Conservation (phyloP, 768 basidiomycete species). For the Xanthoconium purpureum region DNA sequence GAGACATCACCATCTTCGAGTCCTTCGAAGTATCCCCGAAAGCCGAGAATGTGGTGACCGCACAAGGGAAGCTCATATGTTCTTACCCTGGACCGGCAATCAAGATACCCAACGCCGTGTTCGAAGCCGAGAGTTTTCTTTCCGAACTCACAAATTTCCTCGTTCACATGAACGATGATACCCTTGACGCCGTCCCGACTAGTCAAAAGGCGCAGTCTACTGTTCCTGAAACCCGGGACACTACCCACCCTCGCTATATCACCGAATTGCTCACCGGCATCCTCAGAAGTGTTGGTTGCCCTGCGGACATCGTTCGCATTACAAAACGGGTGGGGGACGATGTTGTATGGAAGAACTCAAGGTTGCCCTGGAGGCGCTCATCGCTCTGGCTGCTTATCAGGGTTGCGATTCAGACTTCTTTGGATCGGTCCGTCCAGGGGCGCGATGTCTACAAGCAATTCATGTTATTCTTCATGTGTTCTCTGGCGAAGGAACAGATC, state of each 20-base stretch:
- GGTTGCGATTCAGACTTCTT: too few species aligned
- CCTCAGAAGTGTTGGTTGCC: slow-evolving; percentile 25
- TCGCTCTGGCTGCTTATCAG: too few species aligned
- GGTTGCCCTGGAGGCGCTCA: slow-evolving; percentile 28
- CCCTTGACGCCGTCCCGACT: slow-evolving; percentile 24
- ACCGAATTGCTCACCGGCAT: slow-evolving; percentile 47
- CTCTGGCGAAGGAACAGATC: background rate
- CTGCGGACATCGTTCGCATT: background rate
- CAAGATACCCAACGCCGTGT: slow-evolving; percentile 20
- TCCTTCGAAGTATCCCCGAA: slow-evolving; percentile 27
- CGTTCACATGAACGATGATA: slow-evolving; percentile 30
- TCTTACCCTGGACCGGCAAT: slow-evolving; percentile 35
- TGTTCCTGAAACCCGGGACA: slow-evolving; percentile 15
- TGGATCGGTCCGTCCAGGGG: slow-evolving; percentile 2
- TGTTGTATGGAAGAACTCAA: background rate
- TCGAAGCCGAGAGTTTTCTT: slow-evolving; percentile 28
- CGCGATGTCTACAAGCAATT: slow-evolving; percentile 17
- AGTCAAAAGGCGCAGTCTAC: slow-evolving; percentile 1
- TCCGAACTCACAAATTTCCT: slow-evolving; percentile 40
- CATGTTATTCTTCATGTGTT: too few species aligned
- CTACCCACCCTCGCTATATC: slow-evolving; percentile 42
- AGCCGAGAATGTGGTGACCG: slow-evolving; percentile 34
- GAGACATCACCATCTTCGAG: slow-evolving; percentile 37
- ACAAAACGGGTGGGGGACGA: slow-evolving; percentile 31
- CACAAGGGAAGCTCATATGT: slow-evolving; percentile 41